Evolutionary conservation across 192 early-diverging fungal species (phyloP).

Genomic region (Coemansia sp.): DNA sequence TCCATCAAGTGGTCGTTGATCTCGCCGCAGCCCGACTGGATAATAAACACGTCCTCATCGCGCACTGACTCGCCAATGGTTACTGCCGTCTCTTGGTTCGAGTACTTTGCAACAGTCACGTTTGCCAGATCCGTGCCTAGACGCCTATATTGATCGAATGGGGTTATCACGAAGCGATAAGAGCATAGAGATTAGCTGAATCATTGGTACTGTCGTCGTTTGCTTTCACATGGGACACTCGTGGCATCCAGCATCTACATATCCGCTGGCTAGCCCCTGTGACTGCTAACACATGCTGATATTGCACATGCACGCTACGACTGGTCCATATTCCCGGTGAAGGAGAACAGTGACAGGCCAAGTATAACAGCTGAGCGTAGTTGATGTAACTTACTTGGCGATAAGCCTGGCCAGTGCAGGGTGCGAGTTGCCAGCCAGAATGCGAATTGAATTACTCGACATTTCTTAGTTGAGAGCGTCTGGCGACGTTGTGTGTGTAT

Average conservation of each 20-base stretch:
- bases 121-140: conserved; percentile 93
- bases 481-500: not conserved
- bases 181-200: not conserved
- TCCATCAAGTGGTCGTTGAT: conserved; percentile 99
- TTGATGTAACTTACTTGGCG: conserved; percentile 73
- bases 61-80: conserved; percentile 95
- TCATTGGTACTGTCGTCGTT: not conserved
- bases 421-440: conserved; percentile 97
- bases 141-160: conserved; percentile 63
- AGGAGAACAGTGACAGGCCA: not conserved
- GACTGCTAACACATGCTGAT: not conserved
- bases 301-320: not conserved
- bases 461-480: conserved; percentile 35
- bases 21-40: conserved; percentile 94
- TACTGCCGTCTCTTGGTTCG: conserved; percentile 96
- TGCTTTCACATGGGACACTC: not conserved
- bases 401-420: conserved; percentile 89
- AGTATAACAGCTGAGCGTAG: not conserved
- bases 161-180: not conserved
- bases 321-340: not conserved
- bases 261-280: not conserved
- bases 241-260: not conserved
- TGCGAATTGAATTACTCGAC: conserved; percentile 93
- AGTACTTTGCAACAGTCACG: conserved; percentile 94
- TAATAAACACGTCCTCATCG: conserved; percentile 97